Base-by-base conservation (phyloP, 2,329 filamentous ascomycete genomes). In the Fusarium fracticaudum region DNA sequence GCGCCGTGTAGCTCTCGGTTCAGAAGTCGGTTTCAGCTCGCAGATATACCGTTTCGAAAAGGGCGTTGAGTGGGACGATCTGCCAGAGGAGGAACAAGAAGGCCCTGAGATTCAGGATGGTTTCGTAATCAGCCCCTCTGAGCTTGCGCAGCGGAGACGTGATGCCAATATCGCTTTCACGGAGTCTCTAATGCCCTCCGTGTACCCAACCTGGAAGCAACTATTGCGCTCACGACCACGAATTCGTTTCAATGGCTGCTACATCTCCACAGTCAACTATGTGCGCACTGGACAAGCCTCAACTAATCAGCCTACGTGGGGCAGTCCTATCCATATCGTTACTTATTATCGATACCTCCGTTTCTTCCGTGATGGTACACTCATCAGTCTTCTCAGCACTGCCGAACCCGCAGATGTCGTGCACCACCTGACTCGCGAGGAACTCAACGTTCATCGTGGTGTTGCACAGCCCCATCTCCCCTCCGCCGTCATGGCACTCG, bases 341-440 rank as follows among this genome's bases (percentile, higher is more conserved):
- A 99, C 96, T 2, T 99, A 98, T 84, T 99, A 97, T 85, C 94
- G 96, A 66, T 99, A 98, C 83, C 89, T 99, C 8, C 93, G 96
- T 60, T 96, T 99, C 85, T 96, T 96, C 85, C 93, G 95, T 31
- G 94, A 98, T 81, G 96, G 96, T 35, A 92, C 93, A 3, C 91
- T 89, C 73, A 91, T 98, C 67, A 94, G 91, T 61, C 87, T 99
- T 4, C 88, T 97, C 41, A 94, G 93, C 1, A 97, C 94, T 1
- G 84, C 89, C 10, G 94, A 98, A 80, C 96, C 96, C 2, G 84
- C 88, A n/a, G 94, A 97, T 24, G 93, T 98, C 18, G 94, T 99
- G 1, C 94, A 95, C 64, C 89, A 96, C 78, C 87, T 99, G 26
- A 94, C 90, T 43, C 91, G 90, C 69, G 92, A 94, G 37, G 89